Base-by-base conservation (phyloP, 2,329 filamentous ascomycete species). In the Sporothrix variecibatus region DNA sequence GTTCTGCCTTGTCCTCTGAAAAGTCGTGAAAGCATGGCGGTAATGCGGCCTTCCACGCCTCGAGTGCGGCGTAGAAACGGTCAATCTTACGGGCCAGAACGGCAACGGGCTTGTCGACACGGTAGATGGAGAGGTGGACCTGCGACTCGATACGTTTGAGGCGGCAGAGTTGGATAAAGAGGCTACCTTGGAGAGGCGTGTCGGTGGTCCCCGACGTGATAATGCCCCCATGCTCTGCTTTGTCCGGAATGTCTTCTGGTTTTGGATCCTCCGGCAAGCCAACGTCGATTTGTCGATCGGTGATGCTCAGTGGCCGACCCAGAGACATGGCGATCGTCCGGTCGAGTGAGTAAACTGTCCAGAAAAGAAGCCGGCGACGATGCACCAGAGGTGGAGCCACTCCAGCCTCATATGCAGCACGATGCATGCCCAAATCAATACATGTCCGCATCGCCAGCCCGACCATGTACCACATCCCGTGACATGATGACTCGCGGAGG, bases 401-500 rank as follows among this genome's bases (percentile, higher is more conserved):
- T 1, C 72, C 72, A 23, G 56, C 46, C 38, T 74, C 72, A 58
- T 74, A 67, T 58, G 12, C 34, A 8, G 34, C 31, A 3, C 68
- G 64, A 74, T 88, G 86, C 34, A 87, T 80, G 6, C 86, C 86
- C 2, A 88, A 80, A 73, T 87, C 86, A 65, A 87, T 86, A 71
- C 84, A 85, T 8, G 84, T 87, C 60, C 86, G 83, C 84, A 87
- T 87, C 1, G 86, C 86, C 31, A 87, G 81, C 15, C 86, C 86
- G 62, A 87, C 85, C 82, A 87, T 86, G 76, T 87, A 87, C 86
- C 86, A 88, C 69, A 87, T 82, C 9, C 85, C 86, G 74, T 85
- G 84, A 46, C 85, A 85, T 0, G 85, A 86, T 11, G 84, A 82
- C 1, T 84, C 86, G 8, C 86, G 83, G 2, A 88, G 80, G 77